Evolutionary conservation across 805 yeast species (phyloP), one percentile per base, ranked within the genome.

Genomic region (Blastobotrys parvus): DNA sequence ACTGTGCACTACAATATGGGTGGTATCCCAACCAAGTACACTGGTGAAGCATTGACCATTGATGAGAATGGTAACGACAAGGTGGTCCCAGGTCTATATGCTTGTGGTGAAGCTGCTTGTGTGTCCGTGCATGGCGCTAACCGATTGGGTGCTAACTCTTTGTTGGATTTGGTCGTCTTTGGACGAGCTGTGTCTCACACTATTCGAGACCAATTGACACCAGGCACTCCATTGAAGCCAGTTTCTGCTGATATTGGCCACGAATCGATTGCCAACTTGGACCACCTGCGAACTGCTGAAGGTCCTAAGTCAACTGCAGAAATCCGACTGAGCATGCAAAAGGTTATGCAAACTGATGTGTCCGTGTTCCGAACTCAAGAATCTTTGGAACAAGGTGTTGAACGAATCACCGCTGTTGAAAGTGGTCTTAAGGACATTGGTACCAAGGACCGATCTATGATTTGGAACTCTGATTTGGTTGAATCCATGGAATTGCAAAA

Each of bases 1-100:
- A 90, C 98, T 53, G 98, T 92, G 49, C 98, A 90, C 71, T 90
- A 92, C 75, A 90, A 90, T 71, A 90, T 90, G 98, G 98, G 98
- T 69, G 97, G 97, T 80, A 86, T 90, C 54, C 98, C 98, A 67
- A 92, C 98, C 54, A 86, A 82, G 67, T 92, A 87, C 83, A 84
- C 82, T 53, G 98, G 97, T 73, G 97, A 90, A 72, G 97, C 80
- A 42, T 64, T 90, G 50, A 86, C 86, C 38, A 62, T 82, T 58
- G 87, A 83, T 61, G 90, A 77, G 61, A 69, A 74, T 40, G 98
- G 98, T 57, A 79, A 90, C 59, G 98, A 92, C 65, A 78, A 75
- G 61, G 78, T 83, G 55, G 92, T 90, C 49, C 92, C 90, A 60
- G 98, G 98, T 60, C 75, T 90, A 56, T 75, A 78, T 65, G 97